Evolutionary conservation across 2,329 filamentous ascomycete genomes (phyloP).

Genomic region (Colletotrichum lindemuthianum): DNA sequence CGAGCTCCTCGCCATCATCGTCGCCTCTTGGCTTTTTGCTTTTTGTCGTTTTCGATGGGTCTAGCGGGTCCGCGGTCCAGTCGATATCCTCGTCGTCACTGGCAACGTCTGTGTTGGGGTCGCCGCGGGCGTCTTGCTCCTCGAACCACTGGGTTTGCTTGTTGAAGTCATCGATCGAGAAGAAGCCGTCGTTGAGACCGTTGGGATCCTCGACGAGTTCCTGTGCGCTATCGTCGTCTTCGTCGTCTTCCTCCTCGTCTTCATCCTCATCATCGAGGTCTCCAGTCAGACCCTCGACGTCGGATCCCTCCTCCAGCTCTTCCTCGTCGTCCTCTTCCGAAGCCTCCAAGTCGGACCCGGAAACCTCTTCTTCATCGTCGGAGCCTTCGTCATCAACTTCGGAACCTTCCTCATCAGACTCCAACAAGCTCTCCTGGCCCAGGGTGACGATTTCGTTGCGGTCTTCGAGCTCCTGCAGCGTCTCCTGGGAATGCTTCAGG

Average conservation of each 20-base stretch:
- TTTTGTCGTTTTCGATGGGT: constrained; percentile 46
- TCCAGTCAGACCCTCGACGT: constrained; percentile 41
- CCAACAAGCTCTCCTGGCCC: constrained; percentile 46
- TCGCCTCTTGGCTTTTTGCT: constrained; percentile 34
- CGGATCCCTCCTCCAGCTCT: constrained; percentile 42
- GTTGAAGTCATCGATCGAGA: constrained; percentile 98
- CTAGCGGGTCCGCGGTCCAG: constrained; percentile 83
- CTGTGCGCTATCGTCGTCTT: constrained; percentile 58
- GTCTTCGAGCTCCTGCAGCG: constrained; percentile 61
- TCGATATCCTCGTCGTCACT: constrained; percentile 84
- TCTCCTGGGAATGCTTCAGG: constrained; percentile 58
- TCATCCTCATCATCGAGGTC: constrained; percentile 43
- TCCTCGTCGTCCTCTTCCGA: constrained; percentile 45
- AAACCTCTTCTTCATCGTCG: constrained; percentile 45
- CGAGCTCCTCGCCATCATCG: constrained; percentile 43
- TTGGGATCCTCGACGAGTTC: constrained; percentile 75
- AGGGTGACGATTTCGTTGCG: constrained; percentile 50
- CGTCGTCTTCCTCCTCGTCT: constrained; percentile 54
- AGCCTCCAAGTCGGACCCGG: constrained; percentile 42
- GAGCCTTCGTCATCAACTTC: constrained; percentile 41
- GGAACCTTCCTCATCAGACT: constrained; percentile 50
- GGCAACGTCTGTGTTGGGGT: constrained; percentile 76
- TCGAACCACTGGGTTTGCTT: constrained; percentile 91
- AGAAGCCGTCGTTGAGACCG: constrained; percentile 96
- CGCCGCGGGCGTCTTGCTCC: constrained; percentile 81